Base-by-base conservation (phyloP, 2,329 filamentous ascomycete genomes). In the Fragosphaeria purpurea region DNA sequence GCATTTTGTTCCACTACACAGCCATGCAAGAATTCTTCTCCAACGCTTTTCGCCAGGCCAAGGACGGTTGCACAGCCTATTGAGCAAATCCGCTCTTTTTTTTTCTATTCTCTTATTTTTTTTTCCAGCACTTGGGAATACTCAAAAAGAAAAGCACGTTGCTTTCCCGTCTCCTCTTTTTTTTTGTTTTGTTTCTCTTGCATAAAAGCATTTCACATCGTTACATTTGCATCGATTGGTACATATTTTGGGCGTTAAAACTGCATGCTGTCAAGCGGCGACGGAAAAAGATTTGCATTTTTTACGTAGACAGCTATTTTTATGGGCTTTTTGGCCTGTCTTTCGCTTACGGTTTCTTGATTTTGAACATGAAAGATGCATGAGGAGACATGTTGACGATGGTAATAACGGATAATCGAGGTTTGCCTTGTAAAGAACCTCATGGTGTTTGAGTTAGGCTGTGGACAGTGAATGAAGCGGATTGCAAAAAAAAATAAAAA, bases 11-110 rank as follows among this genome's bases (percentile, higher is more conserved):
- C 65, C 93, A 98, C 67, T 98, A 97, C 69, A 77, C 79, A 30
- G 93, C 93, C 13, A 96, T 98, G 91, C 87, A 96, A 67, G 80
- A 89, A 50, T 93, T 98, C 67, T 98, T 98, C 62, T 76, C 85
- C 5, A 77, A 76, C 41, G 87, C 87, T 9, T 91, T 91, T 67
- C 68, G 74, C 57, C 77, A 85, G 53, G 85, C 85, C 2, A 64
- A 81, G 62, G 74, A 68, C 44, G 76, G 75, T n/a, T 82, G 78
- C 61, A 73, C 76, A 22, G 63, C 70, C 1, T 79, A 76, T 57
- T 80, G 59, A 68, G 56, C n/a, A 4, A n/a, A 32, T 38, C 33
- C 37, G 8, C 7, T 10, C 9, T n/a, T n/a, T 13, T 44, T 35
- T 8, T 35, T 22, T 22, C 12, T 7, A 13, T 41, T 12, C 11